Evolutionary conservation across 768 basidiomycete species (phyloP).

Genomic region (Hortiboletus flavorubellus): DNA sequence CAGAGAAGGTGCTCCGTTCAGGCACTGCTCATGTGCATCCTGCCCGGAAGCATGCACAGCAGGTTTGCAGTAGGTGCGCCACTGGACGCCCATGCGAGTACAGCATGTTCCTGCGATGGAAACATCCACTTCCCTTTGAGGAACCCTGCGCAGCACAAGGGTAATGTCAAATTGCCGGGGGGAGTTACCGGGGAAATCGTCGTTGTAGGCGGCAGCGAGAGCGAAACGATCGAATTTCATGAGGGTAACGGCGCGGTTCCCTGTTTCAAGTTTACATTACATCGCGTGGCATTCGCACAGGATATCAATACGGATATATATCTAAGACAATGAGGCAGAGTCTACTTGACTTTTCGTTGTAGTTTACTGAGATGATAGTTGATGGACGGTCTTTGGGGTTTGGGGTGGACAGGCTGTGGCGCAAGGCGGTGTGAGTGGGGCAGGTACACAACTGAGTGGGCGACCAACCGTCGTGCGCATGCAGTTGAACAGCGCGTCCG

Average conservation of each 20-base stretch:
- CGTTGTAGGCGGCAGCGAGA: background rate
- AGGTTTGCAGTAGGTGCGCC: constrained; percentile 12
- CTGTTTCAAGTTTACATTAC: constrained; percentile 17
- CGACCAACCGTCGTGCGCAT: constrained; percentile 79
- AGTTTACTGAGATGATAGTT: constrained; percentile 88
- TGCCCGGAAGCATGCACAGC: constrained; percentile 13
- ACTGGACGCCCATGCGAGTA: constrained; percentile 11
- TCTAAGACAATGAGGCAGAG: constrained; percentile 17
- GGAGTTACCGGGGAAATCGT: too few species aligned
- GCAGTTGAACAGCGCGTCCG: constrained; percentile 67
- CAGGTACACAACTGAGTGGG: background rate
- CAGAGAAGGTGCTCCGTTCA: constrained; percentile 9
- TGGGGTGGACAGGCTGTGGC: constrained; percentile 62
- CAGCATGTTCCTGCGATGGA: constrained; percentile 19
- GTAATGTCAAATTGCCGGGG: too few species aligned
- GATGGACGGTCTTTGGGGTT: constrained; percentile 70
- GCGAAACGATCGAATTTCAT: background rate
- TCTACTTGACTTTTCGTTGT: constrained; percentile 69
- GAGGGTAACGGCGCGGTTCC: background rate
- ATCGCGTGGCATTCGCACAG: constrained; percentile 14
- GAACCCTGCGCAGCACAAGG: background rate
- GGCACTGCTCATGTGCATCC: constrained; percentile 8
- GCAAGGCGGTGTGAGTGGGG: constrained; percentile 1
- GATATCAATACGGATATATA: constrained; percentile 14
- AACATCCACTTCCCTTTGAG: background rate